Evolutionary conservation across 257 asterid genomes (phyloP), one percentile per base, ranked within the genome.

Genomic region (Jacaranda mimosifolia): DNA sequence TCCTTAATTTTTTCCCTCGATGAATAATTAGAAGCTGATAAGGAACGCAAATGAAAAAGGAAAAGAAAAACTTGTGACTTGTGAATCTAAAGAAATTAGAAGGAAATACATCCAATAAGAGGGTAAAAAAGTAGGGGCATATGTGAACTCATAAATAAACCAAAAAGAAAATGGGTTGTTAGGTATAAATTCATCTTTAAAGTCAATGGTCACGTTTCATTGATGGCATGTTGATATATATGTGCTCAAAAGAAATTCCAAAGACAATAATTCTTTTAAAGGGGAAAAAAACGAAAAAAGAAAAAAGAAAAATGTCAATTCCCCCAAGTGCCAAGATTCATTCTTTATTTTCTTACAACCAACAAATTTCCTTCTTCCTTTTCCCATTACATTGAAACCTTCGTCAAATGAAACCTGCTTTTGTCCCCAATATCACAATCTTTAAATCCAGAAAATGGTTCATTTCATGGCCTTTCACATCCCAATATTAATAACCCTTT

Each of bases 361-460:
- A 77, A 70, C 14, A 11, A 39, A 21, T 55, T 58, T 10, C 3
- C 40, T 12, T 9, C 4, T 5, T 58, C 17, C 3, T 59, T 76
- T 38, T 67, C 59, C 14, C 21, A 66, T 39, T 32, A 8, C 73
- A 72, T 73, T 12, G 78, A n/a, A 56, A 21, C 53, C 71, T 45
- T 81, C 73, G 10, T 38, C 82, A 52, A 68, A 73, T 81, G 85
- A 70, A 59, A 56, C 71, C 68, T 56, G 76, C 82, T 68, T 76
- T 81, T 35, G 69, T 81, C 62, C 79, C 66, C 69, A 49, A 39
- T 21, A 72, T 49, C 68, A 40, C 45, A 40, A 76, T 82, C 72
- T 73, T 78, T 21, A 73, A 78, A 74, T 78, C 78, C 63, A 77
- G 76, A 7, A 70, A 79, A 82, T 74, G 81, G 81, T 45, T 69